These are phyloP conservation scores for Zhuliangozyma blackwelliae DNA, from an alignment of 1,139 yeast genomes.

Conservation along the genomic window DNA sequence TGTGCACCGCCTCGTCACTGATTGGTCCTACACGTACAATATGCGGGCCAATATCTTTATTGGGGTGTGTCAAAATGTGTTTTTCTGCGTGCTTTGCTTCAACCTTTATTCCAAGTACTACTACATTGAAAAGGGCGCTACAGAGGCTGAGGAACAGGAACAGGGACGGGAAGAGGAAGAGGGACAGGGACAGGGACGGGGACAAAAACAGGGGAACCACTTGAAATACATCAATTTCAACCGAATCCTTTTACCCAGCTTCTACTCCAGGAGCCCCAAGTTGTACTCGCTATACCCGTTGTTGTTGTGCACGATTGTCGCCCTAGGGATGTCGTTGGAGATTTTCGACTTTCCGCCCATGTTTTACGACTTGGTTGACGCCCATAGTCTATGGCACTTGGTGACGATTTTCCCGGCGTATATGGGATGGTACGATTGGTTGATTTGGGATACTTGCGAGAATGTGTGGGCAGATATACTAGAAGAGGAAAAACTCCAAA, in stretches of 20 bases:
- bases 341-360: slow-evolving; percentile 82
- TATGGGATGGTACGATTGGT: slow-evolving; percentile 48
- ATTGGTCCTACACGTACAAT: slow-evolving; percentile 91
- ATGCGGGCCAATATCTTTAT: slow-evolving; percentile 84
- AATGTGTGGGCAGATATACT: slow-evolving; percentile 20
- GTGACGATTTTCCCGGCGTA: slow-evolving; percentile 63
- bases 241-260: slow-evolving; percentile 26
- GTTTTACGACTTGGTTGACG: slow-evolving; percentile 65
- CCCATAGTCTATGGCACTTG: slow-evolving; percentile 92
- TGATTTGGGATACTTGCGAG: slow-evolving; percentile 41
- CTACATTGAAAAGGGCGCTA: slow-evolving; percentile 19
- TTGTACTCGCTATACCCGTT: slow-evolving; percentile 41
- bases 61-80: slow-evolving; percentile 71
- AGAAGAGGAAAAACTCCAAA: slow-evolving; percentile 1
- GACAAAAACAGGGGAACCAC: slow-evolving; percentile 14
- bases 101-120: slow-evolving; percentile 31
- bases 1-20: slow-evolving; percentile 58
- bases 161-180: slow-evolving; percentile 4
- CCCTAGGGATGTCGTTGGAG: slow-evolving; percentile 80
- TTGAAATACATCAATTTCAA: slow-evolving; percentile 22
- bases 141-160: slow-evolving; percentile 1
- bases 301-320: slow-evolving; percentile 46
- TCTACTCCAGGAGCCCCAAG: slow-evolving; percentile 36
- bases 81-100: slow-evolving; percentile 29
- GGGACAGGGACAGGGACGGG: slow-evolving; percentile 1